These are phyloP conservation scores for Botryotinia convoluta DNA, from an alignment of 2,329 filamentous ascomycete genomes.

Conservation along the genomic window DNA sequence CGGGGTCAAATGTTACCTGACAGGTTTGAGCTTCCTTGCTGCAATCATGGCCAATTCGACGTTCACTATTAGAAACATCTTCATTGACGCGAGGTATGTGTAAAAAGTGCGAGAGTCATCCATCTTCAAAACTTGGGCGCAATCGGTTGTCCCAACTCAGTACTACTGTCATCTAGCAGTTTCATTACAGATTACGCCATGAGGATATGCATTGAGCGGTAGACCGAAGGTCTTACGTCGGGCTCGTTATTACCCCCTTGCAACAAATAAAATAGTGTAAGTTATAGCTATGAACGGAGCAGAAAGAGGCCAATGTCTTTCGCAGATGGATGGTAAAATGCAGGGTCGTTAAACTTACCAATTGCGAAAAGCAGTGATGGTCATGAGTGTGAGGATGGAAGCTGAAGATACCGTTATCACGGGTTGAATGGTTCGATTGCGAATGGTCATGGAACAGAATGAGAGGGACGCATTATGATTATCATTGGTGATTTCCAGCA, in stretches of 20 bases:
- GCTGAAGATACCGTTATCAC: not conserved
- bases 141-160: too few species aligned
- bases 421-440: not conserved
- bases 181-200: too few species aligned
- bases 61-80: too few species aligned
- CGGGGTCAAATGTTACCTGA: too few species aligned
- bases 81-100: too few species aligned
- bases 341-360: not conserved
- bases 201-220: not conserved
- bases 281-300: not conserved
- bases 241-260: rapidly evolving
- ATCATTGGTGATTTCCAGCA: not conserved
- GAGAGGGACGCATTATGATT: not conserved
- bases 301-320: not conserved
- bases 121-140: too few species aligned
- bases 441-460: not conserved
- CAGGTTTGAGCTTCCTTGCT: too few species aligned
- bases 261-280: not conserved
- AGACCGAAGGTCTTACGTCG: not conserved
- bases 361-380: not conserved
- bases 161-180: too few species aligned
- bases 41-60: too few species aligned
- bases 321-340: not conserved
- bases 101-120: too few species aligned
- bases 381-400: not conserved